phyloP scores from a whole-genome alignment of 176 grass and related monocot genomes.

The Metroxylon sagu region DNA sequence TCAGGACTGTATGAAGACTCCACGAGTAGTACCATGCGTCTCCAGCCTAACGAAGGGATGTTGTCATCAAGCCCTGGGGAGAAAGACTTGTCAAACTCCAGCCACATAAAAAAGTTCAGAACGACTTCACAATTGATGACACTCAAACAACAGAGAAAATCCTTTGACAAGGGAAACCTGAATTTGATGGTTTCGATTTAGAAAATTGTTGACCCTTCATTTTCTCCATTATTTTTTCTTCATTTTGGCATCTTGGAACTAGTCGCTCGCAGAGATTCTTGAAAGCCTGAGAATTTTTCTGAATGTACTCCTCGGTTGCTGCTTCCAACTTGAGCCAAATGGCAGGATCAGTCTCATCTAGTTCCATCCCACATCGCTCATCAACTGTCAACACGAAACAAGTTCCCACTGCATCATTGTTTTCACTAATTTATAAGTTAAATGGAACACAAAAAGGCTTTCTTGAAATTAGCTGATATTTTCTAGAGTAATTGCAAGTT shows the following conservation, averaged over 20 bases:
- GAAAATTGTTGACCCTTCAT: conserved; percentile 62
- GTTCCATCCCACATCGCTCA: conserved; percentile 94
- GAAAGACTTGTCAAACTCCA: too few relatives aligned
- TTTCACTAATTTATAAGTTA: too few relatives aligned
- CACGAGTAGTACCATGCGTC: conserved; percentile 82
- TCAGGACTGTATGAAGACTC: conserved; percentile 74
- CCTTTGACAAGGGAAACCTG: conserved; percentile 28
- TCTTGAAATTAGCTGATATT: too few relatives aligned
- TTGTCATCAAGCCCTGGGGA: conserved; percentile 44
- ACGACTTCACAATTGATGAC: background rate
- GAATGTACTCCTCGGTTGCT: conserved; percentile 92
- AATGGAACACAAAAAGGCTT: too few relatives aligned
- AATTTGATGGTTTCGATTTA: conserved; percentile 51
- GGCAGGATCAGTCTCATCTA: conserved; percentile 91
- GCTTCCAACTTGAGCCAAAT: conserved; percentile 88
- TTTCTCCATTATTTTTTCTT: conserved; percentile 52
- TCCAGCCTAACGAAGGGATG: conserved; percentile 89
- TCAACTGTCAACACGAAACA: conserved; percentile 47
- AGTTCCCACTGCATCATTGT: too few relatives aligned
- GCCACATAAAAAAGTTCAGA: background rate
- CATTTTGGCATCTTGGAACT: conserved; percentile 63
- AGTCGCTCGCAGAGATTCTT: conserved; percentile 78
- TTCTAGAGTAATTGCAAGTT: too few relatives aligned
- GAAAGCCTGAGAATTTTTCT: conserved; percentile 62
- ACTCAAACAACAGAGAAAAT: too few relatives aligned